Evolutionary conservation across 2,329 filamentous ascomycete species (phyloP).

Genomic region (Sarocladium kiliense): DNA sequence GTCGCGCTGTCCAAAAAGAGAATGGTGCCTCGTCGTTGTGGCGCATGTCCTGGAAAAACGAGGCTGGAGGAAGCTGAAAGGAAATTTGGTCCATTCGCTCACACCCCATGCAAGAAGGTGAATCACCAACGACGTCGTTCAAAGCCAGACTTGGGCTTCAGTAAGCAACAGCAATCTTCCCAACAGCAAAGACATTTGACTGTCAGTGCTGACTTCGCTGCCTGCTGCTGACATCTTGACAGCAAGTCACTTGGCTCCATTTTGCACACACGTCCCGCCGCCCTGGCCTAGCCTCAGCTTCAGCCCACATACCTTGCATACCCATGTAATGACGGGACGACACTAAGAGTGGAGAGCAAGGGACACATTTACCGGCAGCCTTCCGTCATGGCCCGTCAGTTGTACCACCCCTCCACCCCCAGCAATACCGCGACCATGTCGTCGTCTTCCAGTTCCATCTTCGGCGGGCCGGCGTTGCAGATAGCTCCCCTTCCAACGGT

Average conservation of each 20-base stretch:
- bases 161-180: no score
- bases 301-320: slow-evolving; percentile 1
- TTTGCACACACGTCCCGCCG: neutral
- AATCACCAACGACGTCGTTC: neutral
- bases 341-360: slow-evolving; percentile 8
- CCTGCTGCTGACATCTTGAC: no score
- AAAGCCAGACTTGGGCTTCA: no score
- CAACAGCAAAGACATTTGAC: no score
- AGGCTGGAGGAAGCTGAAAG: neutral
- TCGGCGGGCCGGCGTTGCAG: slow-evolving; percentile 10
- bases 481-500: neutral
- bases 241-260: neutral
- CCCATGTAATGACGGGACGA: slow-evolving; percentile 5
- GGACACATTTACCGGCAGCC: slow-evolving; percentile 4
- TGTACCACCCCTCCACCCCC: slow-evolving; percentile 9
- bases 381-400: slow-evolving; percentile 9
- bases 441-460: slow-evolving; percentile 11
- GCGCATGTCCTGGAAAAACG: neutral
- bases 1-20: neutral
- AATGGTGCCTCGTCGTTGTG: neutral
- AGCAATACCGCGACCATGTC: slow-evolving; percentile 3
- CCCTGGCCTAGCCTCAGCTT: neutral
- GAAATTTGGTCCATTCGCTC: neutral
- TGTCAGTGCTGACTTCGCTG: no score
- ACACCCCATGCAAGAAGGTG: neutral